phyloP scores from a whole-genome alignment of 2,329 filamentous ascomycete species.

The Phyllosticta ampelicida region DNA sequence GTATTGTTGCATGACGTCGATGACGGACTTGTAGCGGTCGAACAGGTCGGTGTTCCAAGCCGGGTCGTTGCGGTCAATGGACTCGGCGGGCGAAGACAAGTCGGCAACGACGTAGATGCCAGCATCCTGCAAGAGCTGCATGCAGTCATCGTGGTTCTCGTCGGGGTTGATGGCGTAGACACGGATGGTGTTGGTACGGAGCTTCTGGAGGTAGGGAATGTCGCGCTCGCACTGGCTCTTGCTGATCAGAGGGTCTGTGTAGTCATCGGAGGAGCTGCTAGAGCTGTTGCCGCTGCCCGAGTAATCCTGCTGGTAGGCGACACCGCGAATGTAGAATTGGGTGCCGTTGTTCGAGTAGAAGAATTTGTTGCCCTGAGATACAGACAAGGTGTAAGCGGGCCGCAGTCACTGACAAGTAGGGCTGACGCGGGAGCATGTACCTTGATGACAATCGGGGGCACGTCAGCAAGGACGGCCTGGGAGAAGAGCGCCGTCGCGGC shows the following conservation, averaged over 20 bases:
- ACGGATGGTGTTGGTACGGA: slow-evolving; percentile 86
- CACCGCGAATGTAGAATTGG: slow-evolving; percentile 70
- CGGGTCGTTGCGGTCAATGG: slow-evolving; percentile 75
- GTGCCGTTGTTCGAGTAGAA: slow-evolving; percentile 76
- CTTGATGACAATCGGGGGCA: slow-evolving; percentile 61
- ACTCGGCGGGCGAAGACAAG: slow-evolving; percentile 66
- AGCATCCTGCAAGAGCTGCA: slow-evolving; percentile 67
- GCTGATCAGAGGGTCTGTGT: slow-evolving; percentile 76
- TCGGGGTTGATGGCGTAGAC: slow-evolving; percentile 86
- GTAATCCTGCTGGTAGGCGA: slow-evolving; percentile 86
- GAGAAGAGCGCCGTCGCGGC: slow-evolving; percentile 44
- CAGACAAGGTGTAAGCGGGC: slow-evolving; percentile 12
- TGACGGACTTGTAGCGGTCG: slow-evolving; percentile 68
- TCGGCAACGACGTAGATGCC: slow-evolving; percentile 96
- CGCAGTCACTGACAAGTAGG: slow-evolving; percentile 3
- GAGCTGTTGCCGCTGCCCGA: slow-evolving; percentile 27
- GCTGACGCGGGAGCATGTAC: slow-evolving; percentile 29
- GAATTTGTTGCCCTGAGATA: slow-evolving; percentile 64
- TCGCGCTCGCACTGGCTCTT: slow-evolving; percentile 65
- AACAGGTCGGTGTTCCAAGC: slow-evolving; percentile 71
- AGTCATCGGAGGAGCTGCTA: slow-evolving; percentile 52
- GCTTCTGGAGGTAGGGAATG: slow-evolving; percentile 64
- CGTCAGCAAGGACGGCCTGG: slow-evolving; percentile 38
- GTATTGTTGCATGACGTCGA: slow-evolving; percentile 74
- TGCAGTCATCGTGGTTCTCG: slow-evolving; percentile 69